Evolutionary conservation across 768 basidiomycete species (phyloP), one percentile per base, ranked within the genome.

Genomic region (Collybia nuda): DNA sequence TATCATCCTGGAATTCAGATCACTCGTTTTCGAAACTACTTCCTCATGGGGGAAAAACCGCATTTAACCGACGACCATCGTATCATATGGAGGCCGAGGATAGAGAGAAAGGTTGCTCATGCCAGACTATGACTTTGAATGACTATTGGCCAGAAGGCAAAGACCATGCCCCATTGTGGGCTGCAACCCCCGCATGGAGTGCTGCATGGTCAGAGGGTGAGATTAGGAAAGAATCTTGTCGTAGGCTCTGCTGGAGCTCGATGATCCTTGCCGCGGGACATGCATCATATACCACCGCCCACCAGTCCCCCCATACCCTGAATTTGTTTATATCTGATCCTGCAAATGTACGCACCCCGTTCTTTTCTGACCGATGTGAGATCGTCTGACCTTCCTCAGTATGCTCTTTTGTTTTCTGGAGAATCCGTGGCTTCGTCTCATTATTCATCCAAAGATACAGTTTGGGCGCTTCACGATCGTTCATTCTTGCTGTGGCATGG

Each of bases 401-500:
- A 83, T 62, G 79, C 81, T 1, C 63, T 90, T n/a, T 67, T 90
- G 18, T 90, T 90, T 63, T 83, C 86, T 6, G 88, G 86, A n/a
- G 88, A 90, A 66, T 75, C 79, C 11, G 66, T 82, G 21, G 67
- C 64, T 2, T 39, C 62, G 18, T 56, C 50, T 29, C 35, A 46
- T 35, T 54, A 61, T 48, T 71, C 78, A 3, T 69, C 77, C 7
- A 89, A 86, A 63, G 80, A 87, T 48, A 84, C 84, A 5, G 72
- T 90, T 18, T 90, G 85, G 87, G 86, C 85, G n/a, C 68, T 90
- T 45, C 80, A 85, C 60, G 80, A 85, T 57, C 81, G 86, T 40
- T 73, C 79, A 6, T 83, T 85, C 68, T 68, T 90, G 18, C 68
- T 90, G 29, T 91, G 88, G 87, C 81, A 86, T 63, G 77, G 77